Conservation (phyloP, 1,284 basidiomycete species). For the Pseudozyma sp. region DNA sequence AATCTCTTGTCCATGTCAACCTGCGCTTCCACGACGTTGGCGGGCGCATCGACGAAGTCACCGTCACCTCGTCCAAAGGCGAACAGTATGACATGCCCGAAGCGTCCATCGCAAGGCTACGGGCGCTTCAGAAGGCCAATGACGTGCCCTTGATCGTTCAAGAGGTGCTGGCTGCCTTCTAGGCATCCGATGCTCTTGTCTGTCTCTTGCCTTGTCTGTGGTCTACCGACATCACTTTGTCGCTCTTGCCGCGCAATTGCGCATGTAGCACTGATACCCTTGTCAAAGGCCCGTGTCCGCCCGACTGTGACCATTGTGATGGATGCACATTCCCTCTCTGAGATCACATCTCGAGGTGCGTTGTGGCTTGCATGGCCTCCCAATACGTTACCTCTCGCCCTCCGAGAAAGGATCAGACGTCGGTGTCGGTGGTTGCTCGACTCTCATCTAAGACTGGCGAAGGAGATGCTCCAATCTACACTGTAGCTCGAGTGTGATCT, state of each 20-base stretch:
- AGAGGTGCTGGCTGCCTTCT: constrained; percentile 48
- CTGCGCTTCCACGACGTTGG: constrained; percentile 50
- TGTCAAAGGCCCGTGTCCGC: neutral
- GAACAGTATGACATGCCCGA: constrained; percentile 52
- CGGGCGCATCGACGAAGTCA: constrained; percentile 45
- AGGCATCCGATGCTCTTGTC: neutral
- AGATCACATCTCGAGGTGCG: constrained; percentile 2
- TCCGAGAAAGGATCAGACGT: too few species aligned
- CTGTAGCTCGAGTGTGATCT: too few species aligned
- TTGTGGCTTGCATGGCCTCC: constrained; percentile 9
- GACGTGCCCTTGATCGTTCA: constrained; percentile 53
- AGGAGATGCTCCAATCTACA: too few species aligned
- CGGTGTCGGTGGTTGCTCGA: too few species aligned
- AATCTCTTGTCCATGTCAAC: constrained; percentile 39
- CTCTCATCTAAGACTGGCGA: too few species aligned
- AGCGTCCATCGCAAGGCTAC: constrained; percentile 37
- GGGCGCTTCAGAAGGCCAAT: constrained; percentile 48
- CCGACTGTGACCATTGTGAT: too few species aligned
- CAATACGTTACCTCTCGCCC: too few species aligned
- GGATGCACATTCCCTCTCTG: neutral
- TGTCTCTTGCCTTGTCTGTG: neutral
- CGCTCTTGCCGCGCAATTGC: too few species aligned
- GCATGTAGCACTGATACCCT: constrained; percentile 3
- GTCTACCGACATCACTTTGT: too few species aligned
- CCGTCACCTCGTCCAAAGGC: constrained; percentile 41